Evolutionary conservation across 2,329 filamentous ascomycete species (phyloP), one percentile per base, ranked within the genome.

Genomic region (Neofusicoccum ribis): DNA sequence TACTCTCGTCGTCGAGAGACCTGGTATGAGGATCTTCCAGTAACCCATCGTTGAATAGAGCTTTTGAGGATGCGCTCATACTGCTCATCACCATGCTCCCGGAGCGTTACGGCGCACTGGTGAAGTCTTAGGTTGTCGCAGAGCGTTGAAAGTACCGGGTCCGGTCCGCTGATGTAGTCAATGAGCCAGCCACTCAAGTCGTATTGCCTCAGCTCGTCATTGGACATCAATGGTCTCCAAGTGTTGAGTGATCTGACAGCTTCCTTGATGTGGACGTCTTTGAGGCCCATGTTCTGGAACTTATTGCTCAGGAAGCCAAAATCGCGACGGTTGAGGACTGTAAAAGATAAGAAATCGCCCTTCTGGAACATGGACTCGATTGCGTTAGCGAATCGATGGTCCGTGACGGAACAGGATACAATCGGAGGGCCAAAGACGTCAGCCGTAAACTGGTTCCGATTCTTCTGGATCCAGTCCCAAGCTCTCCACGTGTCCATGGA

Each of bases 131-230:
- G 86, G 69, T 91, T 89, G 12, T 88, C 85, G 76, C 93, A 97
- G 23, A 99, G 85, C 90, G 96, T 95, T 6, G 92, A 90, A 39
- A 98, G 80, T 1, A 99, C 91, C 1, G 91, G 85, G 1, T 89
- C 88, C 0, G 96, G 96, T 0, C 94, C 95, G 39, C 89, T 84
- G 5, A 99, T 74, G 66, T 86, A 91, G 72, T 98, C 91, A 31
- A 91, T 83, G 0, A 92, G 88, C 80, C 91, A 97, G 1, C 89
- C 88, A 68, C 96, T 90, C 58, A 99, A 86, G 0, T 92, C 92
- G 41, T 76, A 87, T 65, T 46, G 71, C 66, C 61, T 72, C 64
- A 92, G 77, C 61, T 91, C 82, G 8, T 87, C 81, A 5, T 74
- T 70, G 0, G 84, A 78, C 5, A 91, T 71, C 0, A 86, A 86